These are phyloP conservation scores for Cicer pinnatifidum DNA, from an alignment of 306 rosid genomes.

Conservation along the genomic window DNA sequence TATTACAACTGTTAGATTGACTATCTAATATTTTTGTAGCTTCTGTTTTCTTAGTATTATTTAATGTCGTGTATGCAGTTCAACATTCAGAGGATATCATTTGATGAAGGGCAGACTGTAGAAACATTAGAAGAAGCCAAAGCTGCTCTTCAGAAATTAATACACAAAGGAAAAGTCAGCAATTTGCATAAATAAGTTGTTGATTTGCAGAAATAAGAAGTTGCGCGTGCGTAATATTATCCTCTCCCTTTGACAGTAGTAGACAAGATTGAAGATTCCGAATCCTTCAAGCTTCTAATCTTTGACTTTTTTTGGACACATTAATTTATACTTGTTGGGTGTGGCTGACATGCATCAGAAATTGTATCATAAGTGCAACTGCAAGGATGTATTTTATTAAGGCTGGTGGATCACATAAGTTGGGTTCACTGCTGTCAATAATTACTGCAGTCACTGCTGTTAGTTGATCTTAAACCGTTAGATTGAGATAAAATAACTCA, in stretches of 20 bases:
- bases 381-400: slow-evolving; percentile 27
- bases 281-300: slow-evolving; percentile 38
- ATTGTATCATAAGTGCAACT: slow-evolving; percentile 47
- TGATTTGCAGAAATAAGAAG: slow-evolving; percentile 60
- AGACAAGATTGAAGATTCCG: slow-evolving; percentile 8
- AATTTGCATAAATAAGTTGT: slow-evolving; percentile 61
- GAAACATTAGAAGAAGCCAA: slow-evolving; percentile 96
- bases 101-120: slow-evolving; percentile 84
- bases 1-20: background rate
- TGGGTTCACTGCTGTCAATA: slow-evolving; percentile 4
- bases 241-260: slow-evolving; percentile 4
- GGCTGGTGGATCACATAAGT: background rate
- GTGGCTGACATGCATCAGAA: slow-evolving; percentile 31
- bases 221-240: slow-evolving; percentile 5
- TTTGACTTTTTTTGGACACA: slow-evolving; percentile 35
- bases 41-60: slow-evolving; percentile 9
- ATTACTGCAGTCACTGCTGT: background rate
- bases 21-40: slow-evolving; percentile 13
- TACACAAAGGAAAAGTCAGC: slow-evolving; percentile 70
- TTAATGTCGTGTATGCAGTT: slow-evolving; percentile 57
- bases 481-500: background rate
- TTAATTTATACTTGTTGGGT: slow-evolving; percentile 28
- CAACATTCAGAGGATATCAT: slow-evolving; percentile 91
- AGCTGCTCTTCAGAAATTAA: slow-evolving; percentile 82
- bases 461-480: background rate